phyloP scores from a whole-genome alignment of 495 filamentous ascomycete species.

The Penicillium fimorum region DNA sequence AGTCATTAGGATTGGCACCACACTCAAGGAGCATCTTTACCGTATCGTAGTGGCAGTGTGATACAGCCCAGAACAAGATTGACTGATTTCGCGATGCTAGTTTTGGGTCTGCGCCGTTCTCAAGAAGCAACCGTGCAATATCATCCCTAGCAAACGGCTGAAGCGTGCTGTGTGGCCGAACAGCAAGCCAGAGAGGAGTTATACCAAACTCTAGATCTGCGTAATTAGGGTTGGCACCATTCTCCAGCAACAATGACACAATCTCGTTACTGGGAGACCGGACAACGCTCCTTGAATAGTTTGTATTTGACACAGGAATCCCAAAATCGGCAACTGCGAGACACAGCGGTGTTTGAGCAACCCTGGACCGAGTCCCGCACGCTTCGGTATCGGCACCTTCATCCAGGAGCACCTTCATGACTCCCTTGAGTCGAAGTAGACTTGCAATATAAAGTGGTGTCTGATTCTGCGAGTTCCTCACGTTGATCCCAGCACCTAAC shows the following conservation, averaged over 20 bases:
- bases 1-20: conserved; percentile 3
- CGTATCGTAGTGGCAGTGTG: not conserved
- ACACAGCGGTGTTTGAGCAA: not conserved
- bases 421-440: not conserved
- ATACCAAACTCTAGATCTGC: not conserved
- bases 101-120: not conserved
- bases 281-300: not conserved
- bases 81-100: not conserved
- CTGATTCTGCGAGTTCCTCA: not conserved
- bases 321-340: not conserved
- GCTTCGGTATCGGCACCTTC: not conserved
- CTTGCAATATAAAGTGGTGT: not conserved
- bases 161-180: not conserved
- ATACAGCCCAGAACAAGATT: not conserved
- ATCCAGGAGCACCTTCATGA: not conserved
- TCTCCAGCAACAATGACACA: not conserved
- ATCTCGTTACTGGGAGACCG: not conserved
- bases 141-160: not conserved
- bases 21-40: not conserved
- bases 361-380: not conserved
- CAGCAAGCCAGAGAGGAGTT: not conserved
- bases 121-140: not conserved
- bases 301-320: too few species aligned
- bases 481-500: not conserved
- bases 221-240: not conserved